phyloP scores from a whole-genome alignment of 2,329 filamentous ascomycete genomes.

The Colletotrichum eleusines region DNA sequence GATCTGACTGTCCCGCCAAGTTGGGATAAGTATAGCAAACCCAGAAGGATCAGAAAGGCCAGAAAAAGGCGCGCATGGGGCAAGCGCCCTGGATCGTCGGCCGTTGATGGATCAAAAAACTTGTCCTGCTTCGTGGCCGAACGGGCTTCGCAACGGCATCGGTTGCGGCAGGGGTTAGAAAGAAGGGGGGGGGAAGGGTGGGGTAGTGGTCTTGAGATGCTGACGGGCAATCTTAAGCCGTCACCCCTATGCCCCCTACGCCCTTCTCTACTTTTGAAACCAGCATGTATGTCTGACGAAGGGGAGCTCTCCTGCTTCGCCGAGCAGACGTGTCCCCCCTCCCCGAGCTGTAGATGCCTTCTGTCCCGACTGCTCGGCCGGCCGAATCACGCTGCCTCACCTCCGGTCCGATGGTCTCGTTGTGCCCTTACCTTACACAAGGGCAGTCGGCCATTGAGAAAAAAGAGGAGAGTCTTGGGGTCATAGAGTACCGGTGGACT shows the following conservation, averaged over 20 bases:
- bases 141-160: not conserved
- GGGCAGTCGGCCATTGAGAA: not conserved
- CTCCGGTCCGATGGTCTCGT: not conserved
- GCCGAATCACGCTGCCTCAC: not conserved
- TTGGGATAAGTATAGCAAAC: not conserved
- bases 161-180: not conserved
- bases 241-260: not conserved
- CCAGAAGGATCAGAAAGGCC: not conserved
- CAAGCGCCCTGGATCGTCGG: too few species aligned
- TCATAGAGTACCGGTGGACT: not conserved
- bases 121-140: not conserved
- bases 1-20: not conserved
- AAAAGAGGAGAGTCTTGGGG: not conserved
- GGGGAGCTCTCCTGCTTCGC: not conserved
- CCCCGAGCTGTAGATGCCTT: not conserved
- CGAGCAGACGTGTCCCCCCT: not conserved
- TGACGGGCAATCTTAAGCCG: not conserved
- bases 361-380: not conserved
- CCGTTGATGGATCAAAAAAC: not conserved
- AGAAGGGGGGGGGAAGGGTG: too few species aligned
- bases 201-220: not conserved
- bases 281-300: not conserved
- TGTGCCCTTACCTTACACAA: not conserved
- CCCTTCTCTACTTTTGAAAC: not conserved
- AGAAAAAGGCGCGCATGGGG: too few species aligned